A percentile compares a stretch with the other conserved stretches of the same genome.
Conservation (phyloP, 2,329 filamentous ascomycete species). For the Incumbomyces delicatus region DNA sequence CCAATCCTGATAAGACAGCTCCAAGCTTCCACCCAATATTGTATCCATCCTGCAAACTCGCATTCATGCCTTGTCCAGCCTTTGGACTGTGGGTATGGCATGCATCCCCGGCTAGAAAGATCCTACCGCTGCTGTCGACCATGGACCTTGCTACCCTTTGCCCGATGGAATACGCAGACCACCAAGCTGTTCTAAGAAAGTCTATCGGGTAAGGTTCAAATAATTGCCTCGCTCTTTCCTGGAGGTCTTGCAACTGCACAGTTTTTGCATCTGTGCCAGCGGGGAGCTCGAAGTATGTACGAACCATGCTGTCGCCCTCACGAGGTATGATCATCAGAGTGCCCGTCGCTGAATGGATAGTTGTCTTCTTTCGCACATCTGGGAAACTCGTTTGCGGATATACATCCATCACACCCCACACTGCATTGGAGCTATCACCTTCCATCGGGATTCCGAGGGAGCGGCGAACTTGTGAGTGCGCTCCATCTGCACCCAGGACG, state of each 20-base stretch:
- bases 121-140: conserved; percentile 48
- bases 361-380: conserved; percentile 42
- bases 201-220: conserved; percentile 47
- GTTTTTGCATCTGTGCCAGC: conserved; percentile 40
- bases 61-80: conserved; percentile 53
- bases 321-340: conserved; percentile 43
- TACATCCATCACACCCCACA: conserved; percentile 51
- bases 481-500: conserved; percentile 42
- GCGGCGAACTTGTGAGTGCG: conserved; percentile 33
- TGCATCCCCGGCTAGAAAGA: conserved; percentile 63
- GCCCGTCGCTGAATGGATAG: conserved; percentile 37
- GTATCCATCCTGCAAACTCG: conserved; percentile 48
- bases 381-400: conserved; percentile 41
- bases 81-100: conserved; percentile 62
- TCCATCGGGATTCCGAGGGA: conserved; percentile 44
- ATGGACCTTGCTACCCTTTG: conserved; percentile 51
- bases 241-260: conserved; percentile 45
- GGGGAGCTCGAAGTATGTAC: conserved; percentile 54
- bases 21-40: conserved; percentile 54
- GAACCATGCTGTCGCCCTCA: conserved; percentile 47
- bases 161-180: conserved; percentile 61
- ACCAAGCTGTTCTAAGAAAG: conserved; percentile 52
- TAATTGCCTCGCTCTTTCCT: conserved; percentile 40
- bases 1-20: conserved; percentile 37
- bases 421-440: conserved; percentile 47